These are phyloP conservation scores for Polyrhizophydium stewartii DNA, from an alignment of 371 early-diverging fungal genomes.

Conservation along the genomic window DNA sequence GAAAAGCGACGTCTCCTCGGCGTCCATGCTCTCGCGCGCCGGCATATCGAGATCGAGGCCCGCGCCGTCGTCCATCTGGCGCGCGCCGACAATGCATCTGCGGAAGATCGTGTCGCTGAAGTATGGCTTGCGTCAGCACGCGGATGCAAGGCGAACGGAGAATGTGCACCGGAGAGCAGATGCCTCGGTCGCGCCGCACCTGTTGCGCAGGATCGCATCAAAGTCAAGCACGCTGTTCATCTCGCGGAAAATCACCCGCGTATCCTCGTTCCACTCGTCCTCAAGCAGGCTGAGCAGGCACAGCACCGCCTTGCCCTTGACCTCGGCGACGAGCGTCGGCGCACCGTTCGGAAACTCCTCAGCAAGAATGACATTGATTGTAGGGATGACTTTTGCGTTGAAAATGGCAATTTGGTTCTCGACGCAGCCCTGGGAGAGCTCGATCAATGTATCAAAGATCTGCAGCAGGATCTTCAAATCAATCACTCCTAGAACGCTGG, in stretches of 20 bases:
- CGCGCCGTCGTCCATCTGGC: too few relatives aligned
- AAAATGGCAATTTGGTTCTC: conserved; percentile 42
- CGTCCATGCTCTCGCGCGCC: neutral
- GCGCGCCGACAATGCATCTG: neutral
- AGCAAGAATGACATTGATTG: conserved; percentile 46
- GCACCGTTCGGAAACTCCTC: conserved; percentile 15
- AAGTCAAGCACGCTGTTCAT: conserved; percentile 25
- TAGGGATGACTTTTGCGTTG: conserved; percentile 48
- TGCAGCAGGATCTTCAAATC: conserved; percentile 43
- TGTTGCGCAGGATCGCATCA: conserved; percentile 2
- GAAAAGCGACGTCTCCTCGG: neutral
- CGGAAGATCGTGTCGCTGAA: neutral
- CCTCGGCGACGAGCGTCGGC: conserved; percentile 28
- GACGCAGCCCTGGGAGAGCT: conserved; percentile 46
- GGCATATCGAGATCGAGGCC: too few relatives aligned
- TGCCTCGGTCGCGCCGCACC: too few relatives aligned
- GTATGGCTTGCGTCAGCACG: neutral
- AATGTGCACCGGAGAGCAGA: neutral
- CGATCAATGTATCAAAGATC: conserved; percentile 55
- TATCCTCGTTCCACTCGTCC: conserved; percentile 48
- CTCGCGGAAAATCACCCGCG: conserved; percentile 42
- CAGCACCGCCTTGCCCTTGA: conserved; percentile 51
- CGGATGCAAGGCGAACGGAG: neutral
- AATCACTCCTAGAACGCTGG: conserved; percentile 30
- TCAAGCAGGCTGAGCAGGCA: conserved; percentile 50